Percentiles rank a stretch among this genome's conserved stretches.
These are phyloP conservation scores for Setaria italica DNA, from an alignment of 202 grass and related monocot genomes.

Conservation along the genomic window DNA sequence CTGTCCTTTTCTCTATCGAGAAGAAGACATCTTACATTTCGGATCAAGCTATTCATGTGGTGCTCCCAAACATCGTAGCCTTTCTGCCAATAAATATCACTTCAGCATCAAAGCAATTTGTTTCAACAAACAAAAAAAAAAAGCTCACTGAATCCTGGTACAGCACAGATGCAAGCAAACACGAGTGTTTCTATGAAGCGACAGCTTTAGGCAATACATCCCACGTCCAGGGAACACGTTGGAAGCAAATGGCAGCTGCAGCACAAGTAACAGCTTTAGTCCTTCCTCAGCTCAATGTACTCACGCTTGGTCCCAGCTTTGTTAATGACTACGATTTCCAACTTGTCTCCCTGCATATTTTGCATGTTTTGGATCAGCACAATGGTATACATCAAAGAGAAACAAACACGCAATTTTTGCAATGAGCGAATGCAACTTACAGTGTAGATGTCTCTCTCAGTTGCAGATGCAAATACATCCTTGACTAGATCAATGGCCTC, in stretches of 20 bases:
- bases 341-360: slow-evolving; percentile 80
- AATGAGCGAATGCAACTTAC: slow-evolving; percentile 48
- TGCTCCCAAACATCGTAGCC: background rate
- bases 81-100: slow-evolving; percentile 16
- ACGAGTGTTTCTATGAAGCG: slow-evolving; percentile 22
- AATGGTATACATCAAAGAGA: background rate
- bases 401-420: background rate
- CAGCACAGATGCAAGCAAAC: slow-evolving; percentile 50
- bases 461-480: slow-evolving; percentile 98
- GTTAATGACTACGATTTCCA: slow-evolving; percentile 95
- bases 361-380: slow-evolving; percentile 13
- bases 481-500: slow-evolving; percentile 94
- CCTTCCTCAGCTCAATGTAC: slow-evolving; percentile 95
- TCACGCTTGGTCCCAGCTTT: slow-evolving; percentile 74
- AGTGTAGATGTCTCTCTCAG: slow-evolving; percentile 98
- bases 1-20: too few species aligned
- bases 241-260: slow-evolving; percentile 22
- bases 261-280: slow-evolving; percentile 52
- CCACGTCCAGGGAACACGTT: background rate
- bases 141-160: slow-evolving; percentile 44
- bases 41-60: background rate
- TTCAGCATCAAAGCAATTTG: slow-evolving; percentile 35
- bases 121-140: slow-evolving; percentile 29
- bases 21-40: too few species aligned
- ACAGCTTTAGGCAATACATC: slow-evolving; percentile 38